Conservation (phyloP, 2,329 filamentous ascomycete genomes). For the Talaromyces rugulosus region DNA sequence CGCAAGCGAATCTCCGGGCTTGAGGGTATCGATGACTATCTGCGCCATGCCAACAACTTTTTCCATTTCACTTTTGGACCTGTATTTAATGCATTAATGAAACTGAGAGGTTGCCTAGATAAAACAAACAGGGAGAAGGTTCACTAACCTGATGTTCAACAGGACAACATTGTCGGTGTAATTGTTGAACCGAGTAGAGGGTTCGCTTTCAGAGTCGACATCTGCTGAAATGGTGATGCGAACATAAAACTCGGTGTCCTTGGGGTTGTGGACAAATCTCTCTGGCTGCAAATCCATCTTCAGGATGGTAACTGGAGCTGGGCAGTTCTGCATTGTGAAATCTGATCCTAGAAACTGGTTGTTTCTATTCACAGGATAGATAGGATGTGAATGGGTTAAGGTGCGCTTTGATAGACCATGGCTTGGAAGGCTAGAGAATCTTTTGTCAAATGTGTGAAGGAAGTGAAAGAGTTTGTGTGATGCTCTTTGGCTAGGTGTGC, state of each 20-base stretch:
- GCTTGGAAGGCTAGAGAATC: slow-evolving; percentile 2
- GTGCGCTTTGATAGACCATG: slow-evolving; percentile 5
- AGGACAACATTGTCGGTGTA: slow-evolving; percentile 33
- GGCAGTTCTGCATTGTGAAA: slow-evolving; percentile 4
- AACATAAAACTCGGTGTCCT: slow-evolving; percentile 27
- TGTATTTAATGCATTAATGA: background rate
- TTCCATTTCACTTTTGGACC: slow-evolving; percentile 2
- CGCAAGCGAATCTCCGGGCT: slow-evolving; percentile 2
- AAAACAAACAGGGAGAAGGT: background rate
- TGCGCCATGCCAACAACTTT: slow-evolving; percentile 8
- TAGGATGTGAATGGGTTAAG: slow-evolving; percentile 1
- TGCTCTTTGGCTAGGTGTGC: background rate
- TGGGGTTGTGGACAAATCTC: background rate
- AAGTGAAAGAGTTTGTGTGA: slow-evolving; percentile 6
- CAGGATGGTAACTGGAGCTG: slow-evolving; percentile 19
- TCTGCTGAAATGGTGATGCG: slow-evolving; percentile 32
- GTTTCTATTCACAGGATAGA: background rate
- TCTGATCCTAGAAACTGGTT: background rate
- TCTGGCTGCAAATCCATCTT: slow-evolving; percentile 16
- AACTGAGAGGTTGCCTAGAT: background rate
- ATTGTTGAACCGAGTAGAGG: slow-evolving; percentile 16
- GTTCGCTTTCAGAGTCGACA: slow-evolving; percentile 13
- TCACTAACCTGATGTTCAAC: slow-evolving; percentile 31
- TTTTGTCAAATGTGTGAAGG: slow-evolving; percentile 9
- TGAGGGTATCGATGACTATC: background rate